Base-by-base conservation (phyloP, 768 basidiomycete genomes). In the Pulveroboletus ravenelii region DNA sequence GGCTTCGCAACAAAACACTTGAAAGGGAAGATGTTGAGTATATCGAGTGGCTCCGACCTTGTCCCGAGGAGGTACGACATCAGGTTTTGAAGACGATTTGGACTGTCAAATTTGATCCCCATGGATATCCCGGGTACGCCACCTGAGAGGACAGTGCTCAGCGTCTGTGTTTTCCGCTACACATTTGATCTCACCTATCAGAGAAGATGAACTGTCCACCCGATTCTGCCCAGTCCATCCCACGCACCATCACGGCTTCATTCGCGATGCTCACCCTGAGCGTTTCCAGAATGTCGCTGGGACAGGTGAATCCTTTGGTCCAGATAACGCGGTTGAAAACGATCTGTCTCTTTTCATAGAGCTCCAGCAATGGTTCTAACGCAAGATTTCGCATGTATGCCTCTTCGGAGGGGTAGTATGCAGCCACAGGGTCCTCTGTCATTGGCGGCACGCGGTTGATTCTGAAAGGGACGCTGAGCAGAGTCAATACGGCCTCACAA, bases 151-250 rank as follows among this genome's bases (percentile, higher is more conserved):
- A 30, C 15, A 5, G 29, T 36, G 34, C 15, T 43, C 35, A 37
- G 53, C 20, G 9, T 18, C 30, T 15, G 5, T 30, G 15, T 10
- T 23, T 6, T 10, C 27, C 14, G 7, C 2, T 5, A 13, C 29
- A 5, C 32, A 18, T 23, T 30, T 0, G 67, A 14, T 10, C 84
- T 43, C 56, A 91, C 93, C 95, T 78, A 69, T 97, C 95, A 15
- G 94, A 97, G 71, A 96, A 98, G 58, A 97, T 93, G 75, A 97
- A 99, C 70, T 92, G 88, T 0, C 93, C 93, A 56, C 93, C 90
- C 62, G 93, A 89, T 69, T 99, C 94, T 10, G 93, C 95, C 96
- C 96, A 99, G 64, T 99, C 96, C 95, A 98, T 98, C n/a, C 94
- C 95, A 64, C 96, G 98, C 2, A 97, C 93, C 91, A 99, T 92